Conservation (phyloP, 805 yeast genomes). For the Priceomyces haplophilus region DNA sequence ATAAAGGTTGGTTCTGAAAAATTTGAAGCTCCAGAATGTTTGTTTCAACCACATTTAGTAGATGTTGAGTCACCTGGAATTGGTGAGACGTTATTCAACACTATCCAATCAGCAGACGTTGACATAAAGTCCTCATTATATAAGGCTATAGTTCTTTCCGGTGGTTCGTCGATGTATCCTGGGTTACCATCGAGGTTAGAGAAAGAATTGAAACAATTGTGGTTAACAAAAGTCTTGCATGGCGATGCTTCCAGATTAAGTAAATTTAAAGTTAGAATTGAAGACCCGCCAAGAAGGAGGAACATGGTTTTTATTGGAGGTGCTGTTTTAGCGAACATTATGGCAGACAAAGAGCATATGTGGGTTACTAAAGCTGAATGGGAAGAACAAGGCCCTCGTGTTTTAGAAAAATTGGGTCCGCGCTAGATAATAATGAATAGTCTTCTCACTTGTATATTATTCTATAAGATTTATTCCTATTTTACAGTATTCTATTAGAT, state of each 20-base stretch:
- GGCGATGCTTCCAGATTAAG: constrained; percentile 84
- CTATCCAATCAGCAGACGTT: constrained; percentile 91
- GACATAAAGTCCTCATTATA: constrained; percentile 86
- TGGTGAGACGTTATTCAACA: constrained; percentile 88
- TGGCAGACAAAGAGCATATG: constrained; percentile 98
- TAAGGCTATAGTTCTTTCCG: constrained; percentile 90
- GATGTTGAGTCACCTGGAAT: constrained; percentile 97
- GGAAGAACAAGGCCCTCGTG: constrained; percentile 93
- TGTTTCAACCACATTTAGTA: constrained; percentile 92
- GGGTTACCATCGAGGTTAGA: constrained; percentile 95
- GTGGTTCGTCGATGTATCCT: constrained; percentile 98
- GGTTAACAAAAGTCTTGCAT: constrained; percentile 85
- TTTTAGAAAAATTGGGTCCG: constrained; percentile 87
- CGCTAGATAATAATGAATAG: constrained; percentile 42
- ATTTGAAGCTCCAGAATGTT: constrained; percentile 94
- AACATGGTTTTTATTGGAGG: constrained; percentile 99
- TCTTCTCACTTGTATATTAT: constrained; percentile 8
- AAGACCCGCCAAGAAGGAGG: constrained; percentile 98
- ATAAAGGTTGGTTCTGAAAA: constrained; percentile 94
- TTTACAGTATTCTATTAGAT: constrained; percentile 1
- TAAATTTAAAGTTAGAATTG: constrained; percentile 93
- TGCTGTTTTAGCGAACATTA: constrained; percentile 93
- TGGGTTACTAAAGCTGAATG: constrained; percentile 96
- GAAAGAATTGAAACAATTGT: constrained; percentile 92
- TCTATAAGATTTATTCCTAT: constrained; percentile 4